phyloP scores from a whole-genome alignment of 1,139 yeast species.

The Suzukiozyma palmioleophila region DNA sequence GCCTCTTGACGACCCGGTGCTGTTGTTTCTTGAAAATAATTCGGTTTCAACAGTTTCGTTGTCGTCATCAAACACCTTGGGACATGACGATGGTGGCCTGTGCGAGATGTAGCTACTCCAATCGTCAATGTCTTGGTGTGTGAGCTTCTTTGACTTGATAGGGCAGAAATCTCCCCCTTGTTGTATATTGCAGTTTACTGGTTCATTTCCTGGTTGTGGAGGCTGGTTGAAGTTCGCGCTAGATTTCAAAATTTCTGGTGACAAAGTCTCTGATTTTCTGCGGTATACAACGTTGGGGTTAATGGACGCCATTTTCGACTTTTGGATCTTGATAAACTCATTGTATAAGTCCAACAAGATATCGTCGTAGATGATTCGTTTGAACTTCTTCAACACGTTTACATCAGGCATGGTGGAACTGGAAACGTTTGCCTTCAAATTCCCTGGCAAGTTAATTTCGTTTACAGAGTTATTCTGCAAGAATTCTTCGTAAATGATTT shows the following conservation, averaged over 20 bases:
- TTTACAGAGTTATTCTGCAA: slow-evolving; percentile 9
- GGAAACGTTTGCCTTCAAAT: slow-evolving; percentile 7
- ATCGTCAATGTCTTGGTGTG: neutral
- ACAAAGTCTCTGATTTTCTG: neutral
- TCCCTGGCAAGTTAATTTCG: slow-evolving; percentile 12
- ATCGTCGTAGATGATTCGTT: slow-evolving; percentile 10
- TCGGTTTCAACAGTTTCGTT: slow-evolving; percentile 2
- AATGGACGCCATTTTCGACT: neutral
- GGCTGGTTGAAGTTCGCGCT: neutral
- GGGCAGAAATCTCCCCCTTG: neutral
- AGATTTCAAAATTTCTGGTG: neutral
- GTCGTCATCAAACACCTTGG: slow-evolving; percentile 1
- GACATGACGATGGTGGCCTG: neutral
- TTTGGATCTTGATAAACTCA: slow-evolving; percentile 8
- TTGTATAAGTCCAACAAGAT: slow-evolving; percentile 10
- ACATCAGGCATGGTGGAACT: slow-evolving; percentile 6
- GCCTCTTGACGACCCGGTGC: slow-evolving; percentile 2
- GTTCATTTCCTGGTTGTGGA: neutral
- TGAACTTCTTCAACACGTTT: slow-evolving; percentile 7
- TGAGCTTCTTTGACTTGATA: neutral
- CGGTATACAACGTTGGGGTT: slow-evolving; percentile 2
- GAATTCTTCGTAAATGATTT: slow-evolving; percentile 9
- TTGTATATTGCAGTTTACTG: neutral
- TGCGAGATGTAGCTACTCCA: neutral
- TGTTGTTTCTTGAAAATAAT: slow-evolving; percentile 1